phyloP scores from a whole-genome alignment of 1,139 yeast species.

The Lipomyces yarrowii region DNA sequence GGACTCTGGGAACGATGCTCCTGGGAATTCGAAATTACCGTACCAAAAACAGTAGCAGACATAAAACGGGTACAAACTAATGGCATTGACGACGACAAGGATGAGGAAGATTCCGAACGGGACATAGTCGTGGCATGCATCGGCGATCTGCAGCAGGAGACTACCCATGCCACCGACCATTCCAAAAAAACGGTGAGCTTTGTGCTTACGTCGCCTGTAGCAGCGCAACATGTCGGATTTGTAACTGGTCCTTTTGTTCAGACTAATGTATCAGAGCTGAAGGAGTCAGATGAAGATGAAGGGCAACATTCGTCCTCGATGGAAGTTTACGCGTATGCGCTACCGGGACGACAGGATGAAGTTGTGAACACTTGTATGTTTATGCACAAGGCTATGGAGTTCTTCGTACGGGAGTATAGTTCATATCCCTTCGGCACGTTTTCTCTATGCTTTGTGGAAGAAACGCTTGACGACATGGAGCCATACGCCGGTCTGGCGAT shows the following conservation, averaged over 20 bases:
- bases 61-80: slow-evolving; percentile 47
- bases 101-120: slow-evolving; percentile 47
- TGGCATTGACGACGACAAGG: slow-evolving; percentile 27
- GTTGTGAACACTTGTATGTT: slow-evolving; percentile 79
- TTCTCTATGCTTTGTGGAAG: slow-evolving; percentile 73
- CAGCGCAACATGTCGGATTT: slow-evolving; percentile 97
- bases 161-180: slow-evolving; percentile 61
- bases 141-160: slow-evolving; percentile 48
- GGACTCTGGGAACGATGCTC: slow-evolving; percentile 86
- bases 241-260: slow-evolving; percentile 85
- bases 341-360: slow-evolving; percentile 58
- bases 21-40: slow-evolving; percentile 85
- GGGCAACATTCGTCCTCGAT: slow-evolving; percentile 45
- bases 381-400: slow-evolving; percentile 76
- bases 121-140: slow-evolving; percentile 78
- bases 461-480: slow-evolving; percentile 52
- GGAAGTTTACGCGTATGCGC: slow-evolving; percentile 57
- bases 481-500: slow-evolving; percentile 79
- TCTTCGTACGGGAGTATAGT: slow-evolving; percentile 84
- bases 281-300: slow-evolving; percentile 44
- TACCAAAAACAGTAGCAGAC: slow-evolving; percentile 79
- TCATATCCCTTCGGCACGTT: slow-evolving; percentile 89
- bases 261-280: slow-evolving; percentile 53
- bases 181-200: slow-evolving; percentile 77
- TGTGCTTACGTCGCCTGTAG: slow-evolving; percentile 81